Base-by-base conservation (phyloP, 2,329 filamentous ascomycete species). In the Xylariaceae sp. region DNA sequence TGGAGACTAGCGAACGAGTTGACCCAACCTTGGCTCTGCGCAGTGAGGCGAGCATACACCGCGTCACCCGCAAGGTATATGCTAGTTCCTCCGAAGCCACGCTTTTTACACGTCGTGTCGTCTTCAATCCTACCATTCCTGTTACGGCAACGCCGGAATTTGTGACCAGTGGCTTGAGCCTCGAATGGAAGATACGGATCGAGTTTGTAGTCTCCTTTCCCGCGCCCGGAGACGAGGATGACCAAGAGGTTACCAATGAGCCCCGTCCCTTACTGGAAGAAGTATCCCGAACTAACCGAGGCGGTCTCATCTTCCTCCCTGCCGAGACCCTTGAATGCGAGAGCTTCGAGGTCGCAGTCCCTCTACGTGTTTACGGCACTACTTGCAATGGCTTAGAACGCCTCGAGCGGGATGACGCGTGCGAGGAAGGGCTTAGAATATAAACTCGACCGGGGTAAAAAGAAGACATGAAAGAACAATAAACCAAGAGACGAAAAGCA, bases 311-410 rank as follows among this genome's bases (percentile, higher is more conserved):
- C 13, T 76, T 92, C 48, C 88, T 90, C 15, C 88, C 89, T 0
- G 82, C 87, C 47, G 89, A 95, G 73, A 84, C 84, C 58, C 65
- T 96, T 48, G 80, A 85, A 8, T 92, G 89, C 63, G 91, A 96
- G 74, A 95, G 88, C 64, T 96, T 96, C 71, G 91, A 96, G 70
- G 88, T 95, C 43, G 83, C 85, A 32, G 89, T 96, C 43, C 91
- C 91, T 22, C 74, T 96, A 60, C 83, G 84, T 47, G 88, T 96
- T 9, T 96, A 95, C 65, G 84, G 84, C 39, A 80, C 81, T 16
- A 76, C 81, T 34, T 78, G 79, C 54, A 79, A 74, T 49, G 80
- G 80, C 7, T 66, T 84, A 54, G 81, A 83, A 67, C 74, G 74
- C 56, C 65, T 81, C 49, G 80, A 83, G 65, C 70, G 79, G 51